A percentile compares a stretch with the other conserved stretches of the same genome.
Evolutionary conservation across 2,329 filamentous ascomycete genomes (phyloP).

Genomic region (Trichoderma brevicompactum): DNA sequence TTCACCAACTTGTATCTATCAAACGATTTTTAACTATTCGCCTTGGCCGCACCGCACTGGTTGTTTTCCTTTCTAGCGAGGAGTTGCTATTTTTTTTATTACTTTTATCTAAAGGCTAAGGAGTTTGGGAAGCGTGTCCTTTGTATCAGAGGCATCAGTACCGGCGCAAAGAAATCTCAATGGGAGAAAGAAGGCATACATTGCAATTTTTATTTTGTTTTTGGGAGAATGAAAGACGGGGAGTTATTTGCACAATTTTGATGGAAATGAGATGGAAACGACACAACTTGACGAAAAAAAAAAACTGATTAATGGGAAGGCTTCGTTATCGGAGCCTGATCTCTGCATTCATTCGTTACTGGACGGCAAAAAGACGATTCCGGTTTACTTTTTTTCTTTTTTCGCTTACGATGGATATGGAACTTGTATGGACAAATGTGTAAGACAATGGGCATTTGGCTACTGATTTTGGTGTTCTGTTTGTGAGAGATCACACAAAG

Average conservation of each 20-base stretch:
- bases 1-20: conserved; percentile 28
- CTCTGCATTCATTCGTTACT: conserved; percentile 19
- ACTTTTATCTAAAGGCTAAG: conserved; percentile 17
- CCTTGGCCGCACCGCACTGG: neutral
- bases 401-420: conserved; percentile 17
- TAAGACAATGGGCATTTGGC: conserved; percentile 3
- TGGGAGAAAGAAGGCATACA: conserved; percentile 16
- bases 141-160: conserved; percentile 25
- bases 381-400: neutral
- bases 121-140: conserved; percentile 28
- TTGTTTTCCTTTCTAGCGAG: conserved; percentile 28
- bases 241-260: conserved; percentile 23
- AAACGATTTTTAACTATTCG: conserved; percentile 9
- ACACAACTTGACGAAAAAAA: conserved; percentile 27
- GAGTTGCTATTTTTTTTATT: conserved; percentile 26
- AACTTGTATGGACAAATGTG: neutral
- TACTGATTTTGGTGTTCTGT: conserved; percentile 21
- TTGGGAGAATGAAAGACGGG: conserved; percentile 25
- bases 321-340: conserved; percentile 27
- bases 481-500: conserved; percentile 20
- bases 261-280: conserved; percentile 29
- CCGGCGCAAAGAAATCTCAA: conserved; percentile 26
- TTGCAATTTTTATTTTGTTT: conserved; percentile 8
- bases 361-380: neutral
- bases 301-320: conserved; percentile 28